Evolutionary conservation across 805 yeast species (phyloP), one percentile per base, ranked within the genome.

Genomic region (Kluyveromyces wickerhamii): DNA sequence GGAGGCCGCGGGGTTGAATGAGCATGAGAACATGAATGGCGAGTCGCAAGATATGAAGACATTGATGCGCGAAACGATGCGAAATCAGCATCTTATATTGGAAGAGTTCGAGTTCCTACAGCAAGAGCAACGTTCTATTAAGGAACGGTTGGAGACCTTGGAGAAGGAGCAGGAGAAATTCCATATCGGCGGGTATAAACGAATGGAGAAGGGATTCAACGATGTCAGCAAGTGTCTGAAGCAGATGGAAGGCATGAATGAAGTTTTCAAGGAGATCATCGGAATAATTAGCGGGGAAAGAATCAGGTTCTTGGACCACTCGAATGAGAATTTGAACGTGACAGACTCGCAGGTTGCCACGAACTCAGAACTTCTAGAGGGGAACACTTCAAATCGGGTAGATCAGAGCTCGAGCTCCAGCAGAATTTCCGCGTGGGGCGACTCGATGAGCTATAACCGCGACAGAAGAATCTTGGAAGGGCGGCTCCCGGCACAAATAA

Each of bases 31-130:
- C 3, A 13, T 14, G 27, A n/a, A n/a, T 24, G 13, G 6, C 8
- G 27, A 24, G 8, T 13, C 13, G 8, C 16, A 17, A 10, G 27
- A 24, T n/a, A 26, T 14, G 15, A 21, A 10, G n/a, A 52, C 29
- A 57, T 56, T 13, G 32, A 46, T 3, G 58, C 54, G 5, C 59
- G 54, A 37, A 59, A 55, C 36, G 53, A 50, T 28, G 58, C 52
- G 29, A 52, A 55, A 36, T 25, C 55, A 38, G 34, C 35, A 14
- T 56, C 51, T 25, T 57, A 54, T 30, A 31, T 46, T 17, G 29
- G 31, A 7, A 25, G 46, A 9, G 35, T 54, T 21, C 37, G 38
- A 29, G 39, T 39, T 4, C 29, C 12, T 30, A 19, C 33, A 30
- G 19, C 25, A 30, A 19, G 33, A 30, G 25, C 33, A 30, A 19